Evolutionary conservation across 495 filamentous ascomycete species (phyloP).

Genomic region (Neurospora sp.): DNA sequence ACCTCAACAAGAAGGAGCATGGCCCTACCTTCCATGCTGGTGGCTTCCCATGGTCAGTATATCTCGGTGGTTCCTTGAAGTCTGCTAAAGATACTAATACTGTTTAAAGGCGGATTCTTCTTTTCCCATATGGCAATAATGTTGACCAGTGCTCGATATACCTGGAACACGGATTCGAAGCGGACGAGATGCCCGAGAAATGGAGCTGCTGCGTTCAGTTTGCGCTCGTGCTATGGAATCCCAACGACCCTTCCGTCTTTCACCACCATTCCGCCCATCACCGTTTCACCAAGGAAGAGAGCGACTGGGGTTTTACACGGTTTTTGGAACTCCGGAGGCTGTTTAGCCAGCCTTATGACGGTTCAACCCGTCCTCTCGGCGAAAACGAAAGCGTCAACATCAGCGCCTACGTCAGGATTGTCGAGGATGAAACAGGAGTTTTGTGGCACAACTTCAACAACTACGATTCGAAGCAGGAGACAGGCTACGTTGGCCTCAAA

Average conservation of each 20-base stretch:
- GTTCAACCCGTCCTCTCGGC: conserved; percentile 62
- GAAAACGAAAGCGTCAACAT: conserved; percentile 80
- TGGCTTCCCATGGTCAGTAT: conserved; percentile 71
- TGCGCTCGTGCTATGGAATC: conserved; percentile 85
- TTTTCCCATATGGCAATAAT: conserved; percentile 92
- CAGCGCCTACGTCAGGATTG: conserved; percentile 85
- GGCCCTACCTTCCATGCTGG: conserved; percentile 82
- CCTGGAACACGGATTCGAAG: conserved; percentile 79
- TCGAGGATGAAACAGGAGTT: conserved; percentile 97
- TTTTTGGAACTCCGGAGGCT: conserved; percentile 80
- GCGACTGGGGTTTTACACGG: conserved; percentile 97
- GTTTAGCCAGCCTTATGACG: conserved; percentile 57
- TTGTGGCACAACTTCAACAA: conserved; percentile 98
- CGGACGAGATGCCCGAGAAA: conserved; percentile 59
- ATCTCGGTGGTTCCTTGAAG: neutral
- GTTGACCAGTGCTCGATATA: conserved; percentile 89
- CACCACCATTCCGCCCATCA: conserved; percentile 64
- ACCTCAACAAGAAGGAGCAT: conserved; percentile 64
- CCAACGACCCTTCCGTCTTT: conserved; percentile 72
- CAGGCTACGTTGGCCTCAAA: conserved; percentile 90
- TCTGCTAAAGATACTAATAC: conserved; percentile 13
- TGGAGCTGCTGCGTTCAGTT: conserved; percentile 98
- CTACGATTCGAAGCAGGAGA: conserved; percentile 98
- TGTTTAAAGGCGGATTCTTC: conserved; percentile 67
- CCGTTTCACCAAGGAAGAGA: conserved; percentile 88